phyloP scores from a whole-genome alignment of 1,284 basidiomycete genomes.

The Sanghuangporus baumii region DNA sequence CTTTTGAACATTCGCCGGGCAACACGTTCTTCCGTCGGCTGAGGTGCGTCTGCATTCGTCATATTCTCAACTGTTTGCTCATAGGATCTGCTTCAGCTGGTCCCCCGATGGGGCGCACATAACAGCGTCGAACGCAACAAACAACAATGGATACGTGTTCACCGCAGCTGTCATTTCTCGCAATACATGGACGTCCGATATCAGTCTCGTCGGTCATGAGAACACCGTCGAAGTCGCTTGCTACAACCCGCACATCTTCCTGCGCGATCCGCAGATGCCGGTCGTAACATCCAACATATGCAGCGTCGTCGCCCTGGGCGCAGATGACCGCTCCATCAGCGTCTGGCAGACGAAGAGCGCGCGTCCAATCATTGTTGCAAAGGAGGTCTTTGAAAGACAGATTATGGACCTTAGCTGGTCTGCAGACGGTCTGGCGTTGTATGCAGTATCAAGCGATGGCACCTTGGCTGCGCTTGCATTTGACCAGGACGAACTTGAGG shows the following conservation, averaged over 20 bases:
- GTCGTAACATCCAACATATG: slow-evolving; percentile 74
- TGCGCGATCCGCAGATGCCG: slow-evolving; percentile 62
- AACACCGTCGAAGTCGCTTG: slow-evolving; percentile 95
- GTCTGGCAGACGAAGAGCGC: slow-evolving; percentile 92
- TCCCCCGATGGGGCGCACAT: slow-evolving; percentile 98
- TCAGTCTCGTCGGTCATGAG: slow-evolving; percentile 94
- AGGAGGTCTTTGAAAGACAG: slow-evolving; percentile 91
- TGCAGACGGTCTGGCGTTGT: slow-evolving; percentile 84
- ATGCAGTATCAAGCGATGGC: slow-evolving; percentile 94
- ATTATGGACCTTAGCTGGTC: slow-evolving; percentile 96
- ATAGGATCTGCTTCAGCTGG: slow-evolving; percentile 58
- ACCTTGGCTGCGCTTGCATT: slow-evolving; percentile 88
- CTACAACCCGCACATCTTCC: slow-evolving; percentile 91
- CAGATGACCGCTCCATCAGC: slow-evolving; percentile 83
- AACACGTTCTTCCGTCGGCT: slow-evolving; percentile 93
- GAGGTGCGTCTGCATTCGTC: slow-evolving; percentile 47
- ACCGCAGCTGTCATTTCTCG: slow-evolving; percentile 93
- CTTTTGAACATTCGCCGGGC: slow-evolving; percentile 91
- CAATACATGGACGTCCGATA: slow-evolving; percentile 82
- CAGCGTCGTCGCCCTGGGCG: slow-evolving; percentile 85
- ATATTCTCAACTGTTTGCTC: not conserved
- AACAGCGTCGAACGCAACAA: slow-evolving; percentile 95
- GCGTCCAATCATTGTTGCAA: slow-evolving; percentile 86
- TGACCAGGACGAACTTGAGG: slow-evolving; percentile 74
- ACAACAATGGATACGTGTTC: slow-evolving; percentile 92